phyloP scores from a whole-genome alignment of 345 rosid genomes.

The Eucalyptus curtisii region DNA sequence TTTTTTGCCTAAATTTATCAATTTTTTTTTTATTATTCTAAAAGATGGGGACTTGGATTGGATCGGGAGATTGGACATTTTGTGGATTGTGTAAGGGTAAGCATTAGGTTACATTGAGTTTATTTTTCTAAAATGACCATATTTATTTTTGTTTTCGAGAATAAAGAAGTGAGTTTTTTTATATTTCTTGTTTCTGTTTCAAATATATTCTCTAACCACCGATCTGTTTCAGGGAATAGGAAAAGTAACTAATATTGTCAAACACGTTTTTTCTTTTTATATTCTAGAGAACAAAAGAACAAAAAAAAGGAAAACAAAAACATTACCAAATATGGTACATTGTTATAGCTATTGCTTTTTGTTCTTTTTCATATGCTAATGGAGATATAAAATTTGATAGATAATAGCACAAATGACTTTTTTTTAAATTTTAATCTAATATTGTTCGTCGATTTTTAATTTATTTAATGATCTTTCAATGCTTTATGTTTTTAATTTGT shows the following conservation, averaged over 20 bases:
- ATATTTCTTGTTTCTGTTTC: rapidly evolving
- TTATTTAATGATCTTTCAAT: not conserved
- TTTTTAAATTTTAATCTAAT: rapidly evolving
- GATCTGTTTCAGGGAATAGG: rapidly evolving
- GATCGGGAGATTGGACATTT: rapidly evolving
- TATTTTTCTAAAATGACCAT: too few species aligned
- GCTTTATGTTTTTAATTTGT: not conserved
- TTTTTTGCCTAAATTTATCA: too few species aligned
- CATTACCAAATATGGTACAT: rapidly evolving
- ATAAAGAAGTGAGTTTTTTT: too few species aligned
- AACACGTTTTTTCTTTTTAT: rapidly evolving
- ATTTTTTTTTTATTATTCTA: too few species aligned
- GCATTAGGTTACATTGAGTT: too few species aligned
- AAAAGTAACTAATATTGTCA: too few species aligned
- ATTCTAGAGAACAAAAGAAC: too few species aligned
- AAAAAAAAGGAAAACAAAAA: too few species aligned
- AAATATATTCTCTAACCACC: rapidly evolving
- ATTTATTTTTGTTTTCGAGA: rapidly evolving
- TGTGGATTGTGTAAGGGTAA: too few species aligned
- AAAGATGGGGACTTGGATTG: too few species aligned
- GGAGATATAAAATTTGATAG: not conserved
- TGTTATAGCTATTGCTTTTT: not conserved
- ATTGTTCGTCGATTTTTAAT: rapidly evolving
- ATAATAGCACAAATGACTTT: rapidly evolving
- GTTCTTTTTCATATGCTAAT: not conserved